A percentile compares a stretch with the other conserved stretches of the same genome.
Evolutionary conservation across 441 rosid species (phyloP).

Genomic region (Hura crepitans): DNA sequence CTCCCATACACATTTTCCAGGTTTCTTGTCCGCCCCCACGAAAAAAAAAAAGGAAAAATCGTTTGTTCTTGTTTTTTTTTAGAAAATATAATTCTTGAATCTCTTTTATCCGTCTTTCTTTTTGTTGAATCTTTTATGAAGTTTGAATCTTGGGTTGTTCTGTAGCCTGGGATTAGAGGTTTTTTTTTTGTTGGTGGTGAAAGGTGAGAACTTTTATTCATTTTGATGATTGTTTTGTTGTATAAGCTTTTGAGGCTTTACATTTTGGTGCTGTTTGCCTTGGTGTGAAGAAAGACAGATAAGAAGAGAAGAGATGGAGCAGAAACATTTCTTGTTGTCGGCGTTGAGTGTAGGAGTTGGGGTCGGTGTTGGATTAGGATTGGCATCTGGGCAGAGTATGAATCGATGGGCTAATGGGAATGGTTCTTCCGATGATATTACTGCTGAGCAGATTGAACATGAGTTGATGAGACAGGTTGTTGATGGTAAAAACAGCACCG

Average conservation of each 20-base stretch:
- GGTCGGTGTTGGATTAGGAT: slow-evolving; percentile 69
- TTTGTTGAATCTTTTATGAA: background rate
- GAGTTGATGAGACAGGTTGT: slow-evolving; percentile 63
- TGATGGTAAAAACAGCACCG: slow-evolving; percentile 54
- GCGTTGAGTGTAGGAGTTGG: slow-evolving; percentile 90
- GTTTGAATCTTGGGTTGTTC: slow-evolving; percentile 10
- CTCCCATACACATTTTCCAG: background rate
- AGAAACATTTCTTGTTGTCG: slow-evolving; percentile 61
- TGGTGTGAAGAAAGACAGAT: background rate
- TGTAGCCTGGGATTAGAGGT: background rate
- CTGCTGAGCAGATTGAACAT: slow-evolving; percentile 61
- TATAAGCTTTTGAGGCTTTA: background rate
- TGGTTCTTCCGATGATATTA: slow-evolving; percentile 38
- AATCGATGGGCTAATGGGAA: slow-evolving; percentile 48
- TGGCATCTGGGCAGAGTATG: slow-evolving; percentile 73
- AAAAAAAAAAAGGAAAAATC: too few relatives aligned
- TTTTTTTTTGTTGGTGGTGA: background rate
- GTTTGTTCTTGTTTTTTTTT: too few relatives aligned
- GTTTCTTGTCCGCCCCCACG: slow-evolving; percentile 11
- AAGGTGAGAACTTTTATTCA: background rate
- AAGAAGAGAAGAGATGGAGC: slow-evolving; percentile 53
- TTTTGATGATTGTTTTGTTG: background rate
- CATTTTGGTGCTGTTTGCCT: background rate
- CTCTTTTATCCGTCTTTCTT: slow-evolving; percentile 9
- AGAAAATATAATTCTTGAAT: background rate